These are phyloP conservation scores for Brassica hybrid DNA, from an alignment of 441 rosid species.

Conservation along the genomic window DNA sequence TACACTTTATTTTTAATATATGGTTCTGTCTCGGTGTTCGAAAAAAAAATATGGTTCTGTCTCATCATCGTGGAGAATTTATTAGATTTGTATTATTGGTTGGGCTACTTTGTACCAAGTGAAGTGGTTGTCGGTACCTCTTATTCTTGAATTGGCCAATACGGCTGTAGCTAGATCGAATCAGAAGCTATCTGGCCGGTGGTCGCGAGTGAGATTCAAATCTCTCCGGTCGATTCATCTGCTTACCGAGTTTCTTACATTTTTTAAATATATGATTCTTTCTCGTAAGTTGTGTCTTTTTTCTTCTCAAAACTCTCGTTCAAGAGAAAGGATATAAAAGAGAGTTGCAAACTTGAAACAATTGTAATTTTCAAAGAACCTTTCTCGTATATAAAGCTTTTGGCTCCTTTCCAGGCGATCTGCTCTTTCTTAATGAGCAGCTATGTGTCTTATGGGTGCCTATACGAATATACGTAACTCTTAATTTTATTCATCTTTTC, in stretches of 20 bases:
- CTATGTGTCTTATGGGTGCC: conserved; percentile 28
- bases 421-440: conserved; percentile 20
- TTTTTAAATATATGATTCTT: background rate
- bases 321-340: conserved; percentile 39
- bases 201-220: conserved; percentile 48
- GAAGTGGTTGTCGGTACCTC: conserved; percentile 44
- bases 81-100: background rate
- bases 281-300: background rate
- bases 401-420: conserved; percentile 29
- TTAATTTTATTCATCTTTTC: background rate
- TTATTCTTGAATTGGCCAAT: conserved; percentile 65
- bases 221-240: conserved; percentile 57
- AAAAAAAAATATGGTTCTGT: too few relatives aligned
- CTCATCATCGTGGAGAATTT: too few relatives aligned
- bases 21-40: too few relatives aligned
- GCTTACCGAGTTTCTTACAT: conserved; percentile 87
- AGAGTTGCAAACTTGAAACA: background rate
- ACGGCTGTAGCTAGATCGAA: conserved; percentile 71
- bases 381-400: conserved; percentile 28
- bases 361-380: background rate
- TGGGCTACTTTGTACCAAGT: conserved; percentile 70
- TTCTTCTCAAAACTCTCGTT: background rate
- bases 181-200: conserved; percentile 74
- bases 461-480: background rate
- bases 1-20: conserved; percentile 32